These are phyloP conservation scores for Thraustotheca clavata DNA, from an alignment of 352 stramenopile species.

Conservation along the genomic window DNA sequence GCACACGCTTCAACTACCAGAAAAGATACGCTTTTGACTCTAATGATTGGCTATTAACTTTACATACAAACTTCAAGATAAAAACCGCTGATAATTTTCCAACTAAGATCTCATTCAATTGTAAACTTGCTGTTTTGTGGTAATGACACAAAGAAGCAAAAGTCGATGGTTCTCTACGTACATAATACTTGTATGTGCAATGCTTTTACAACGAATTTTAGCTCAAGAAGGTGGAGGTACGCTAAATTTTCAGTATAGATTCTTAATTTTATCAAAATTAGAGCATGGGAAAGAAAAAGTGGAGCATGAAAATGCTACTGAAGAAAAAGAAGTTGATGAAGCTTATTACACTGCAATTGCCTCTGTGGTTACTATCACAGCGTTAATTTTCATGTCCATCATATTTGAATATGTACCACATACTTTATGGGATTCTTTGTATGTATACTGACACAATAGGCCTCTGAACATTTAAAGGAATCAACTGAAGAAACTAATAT, in stretches of 20 bases:
- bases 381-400: conserved; percentile 52
- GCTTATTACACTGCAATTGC: conserved; percentile 28
- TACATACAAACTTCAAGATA: too few relatives aligned
- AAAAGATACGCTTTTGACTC: too few relatives aligned
- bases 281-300: background rate
- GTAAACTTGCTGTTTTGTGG: too few relatives aligned
- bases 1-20: too few relatives aligned
- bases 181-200: background rate
- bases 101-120: conserved; percentile 21
- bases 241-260: too few relatives aligned
- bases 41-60: too few relatives aligned
- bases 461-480: conserved; percentile 34
- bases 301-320: too few relatives aligned
- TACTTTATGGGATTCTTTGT: background rate
- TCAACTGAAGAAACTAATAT: conserved; percentile 63
- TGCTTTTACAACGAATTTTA: background rate
- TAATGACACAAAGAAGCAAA: background rate
- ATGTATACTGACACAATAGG: conserved; percentile 16
- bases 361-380: conserved; percentile 44
- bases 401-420: conserved; percentile 31
- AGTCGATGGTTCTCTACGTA: background rate
- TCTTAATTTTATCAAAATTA: background rate
- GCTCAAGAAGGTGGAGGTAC: background rate
- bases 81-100: too few relatives aligned
- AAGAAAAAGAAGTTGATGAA: background rate